phyloP scores from a whole-genome alignment of 2,329 filamentous ascomycete genomes.

The Eutypa lata region DNA sequence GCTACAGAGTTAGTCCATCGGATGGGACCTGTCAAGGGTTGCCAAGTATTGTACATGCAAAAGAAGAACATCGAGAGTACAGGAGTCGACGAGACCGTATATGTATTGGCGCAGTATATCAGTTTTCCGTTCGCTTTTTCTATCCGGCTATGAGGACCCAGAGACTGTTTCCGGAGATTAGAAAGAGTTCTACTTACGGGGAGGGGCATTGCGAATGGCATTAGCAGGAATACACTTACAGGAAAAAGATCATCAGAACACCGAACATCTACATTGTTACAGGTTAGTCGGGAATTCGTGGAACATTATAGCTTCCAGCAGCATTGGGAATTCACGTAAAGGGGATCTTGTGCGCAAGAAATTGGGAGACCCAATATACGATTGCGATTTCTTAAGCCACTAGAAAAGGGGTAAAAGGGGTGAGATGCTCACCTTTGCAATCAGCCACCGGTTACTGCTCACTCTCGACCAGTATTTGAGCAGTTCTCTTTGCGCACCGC shows the following conservation, averaged over 20 bases:
- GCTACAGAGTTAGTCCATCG: too few species aligned
- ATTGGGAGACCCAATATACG: too few species aligned
- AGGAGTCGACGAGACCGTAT: too few species aligned
- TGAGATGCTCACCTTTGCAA: slow-evolving; percentile 52
- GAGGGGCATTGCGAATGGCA: background rate
- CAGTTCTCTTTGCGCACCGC: slow-evolving; percentile 89
- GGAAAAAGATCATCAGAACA: slow-evolving; percentile 91
- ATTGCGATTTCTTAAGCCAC: too few species aligned
- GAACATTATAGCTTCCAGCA: background rate
- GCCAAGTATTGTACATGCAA: background rate
- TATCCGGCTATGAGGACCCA: slow-evolving; percentile 66
- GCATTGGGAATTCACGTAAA: too few species aligned
- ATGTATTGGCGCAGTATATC: background rate
- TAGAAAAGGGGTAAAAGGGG: background rate
- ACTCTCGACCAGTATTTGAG: slow-evolving; percentile 97
- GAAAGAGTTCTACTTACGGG: background rate
- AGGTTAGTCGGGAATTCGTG: background rate
- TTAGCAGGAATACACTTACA: slow-evolving; percentile 41
- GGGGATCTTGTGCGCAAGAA: too few species aligned
- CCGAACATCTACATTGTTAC: slow-evolving; percentile 60
- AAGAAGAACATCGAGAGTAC: background rate
- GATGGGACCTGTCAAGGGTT: background rate
- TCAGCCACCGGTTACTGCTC: slow-evolving; percentile 90
- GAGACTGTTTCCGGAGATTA: slow-evolving; percentile 36
- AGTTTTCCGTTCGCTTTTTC: background rate